A percentile compares a stretch with the other conserved stretches of the same genome.
phyloP scores from a whole-genome alignment of 2,329 filamentous ascomycete species.

The Orbilia brochopaga region DNA sequence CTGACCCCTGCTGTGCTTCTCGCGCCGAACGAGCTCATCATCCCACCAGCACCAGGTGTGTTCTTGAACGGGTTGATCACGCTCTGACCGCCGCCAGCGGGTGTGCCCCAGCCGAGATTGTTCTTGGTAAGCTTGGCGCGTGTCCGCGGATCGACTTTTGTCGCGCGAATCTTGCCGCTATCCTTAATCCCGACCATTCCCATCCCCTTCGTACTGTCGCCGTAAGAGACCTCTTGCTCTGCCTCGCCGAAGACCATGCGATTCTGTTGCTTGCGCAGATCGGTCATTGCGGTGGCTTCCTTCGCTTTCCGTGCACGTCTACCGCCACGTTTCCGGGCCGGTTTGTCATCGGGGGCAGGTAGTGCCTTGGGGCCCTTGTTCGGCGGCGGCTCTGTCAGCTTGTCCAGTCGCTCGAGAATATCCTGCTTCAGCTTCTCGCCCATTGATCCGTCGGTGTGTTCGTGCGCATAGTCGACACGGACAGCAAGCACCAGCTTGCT shows the following conservation, averaged over 20 bases:
- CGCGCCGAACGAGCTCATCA: conserved; percentile 76
- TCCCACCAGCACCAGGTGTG: conserved; percentile 66
- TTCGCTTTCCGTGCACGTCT: conserved; percentile 90
- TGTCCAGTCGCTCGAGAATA: conserved; percentile 85
- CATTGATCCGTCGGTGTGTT: conserved; percentile 77
- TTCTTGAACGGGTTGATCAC: conserved; percentile 67
- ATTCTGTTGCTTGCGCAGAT: conserved; percentile 94
- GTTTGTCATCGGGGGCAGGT: conserved; percentile 93
- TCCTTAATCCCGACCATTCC: conserved; percentile 93
- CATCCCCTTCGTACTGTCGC: conserved; percentile 82
- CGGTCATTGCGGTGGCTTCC: conserved; percentile 95
- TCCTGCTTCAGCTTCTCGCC: conserved; percentile 82
- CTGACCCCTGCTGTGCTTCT: conserved; percentile 65
- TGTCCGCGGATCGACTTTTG: conserved; percentile 91
- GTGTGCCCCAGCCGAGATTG: conserved; percentile 91
- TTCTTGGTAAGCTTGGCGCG: conserved; percentile 92
- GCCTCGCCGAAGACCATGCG: conserved; percentile 94
- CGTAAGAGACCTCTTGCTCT: conserved; percentile 90
- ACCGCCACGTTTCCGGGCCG: conserved; percentile 87
- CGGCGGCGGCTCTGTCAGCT: conserved; percentile 86
- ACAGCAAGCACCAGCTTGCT: conserved; percentile 94
- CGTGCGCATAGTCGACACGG: conserved; percentile 84
- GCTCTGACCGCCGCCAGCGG: conserved; percentile 72
- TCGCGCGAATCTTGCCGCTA: conserved; percentile 83
- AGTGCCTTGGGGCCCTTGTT: conserved; percentile 87